Evolutionary conservation across 2,329 filamentous ascomycete genomes (phyloP).

Genomic region (Colletotrichum tropicale): DNA sequence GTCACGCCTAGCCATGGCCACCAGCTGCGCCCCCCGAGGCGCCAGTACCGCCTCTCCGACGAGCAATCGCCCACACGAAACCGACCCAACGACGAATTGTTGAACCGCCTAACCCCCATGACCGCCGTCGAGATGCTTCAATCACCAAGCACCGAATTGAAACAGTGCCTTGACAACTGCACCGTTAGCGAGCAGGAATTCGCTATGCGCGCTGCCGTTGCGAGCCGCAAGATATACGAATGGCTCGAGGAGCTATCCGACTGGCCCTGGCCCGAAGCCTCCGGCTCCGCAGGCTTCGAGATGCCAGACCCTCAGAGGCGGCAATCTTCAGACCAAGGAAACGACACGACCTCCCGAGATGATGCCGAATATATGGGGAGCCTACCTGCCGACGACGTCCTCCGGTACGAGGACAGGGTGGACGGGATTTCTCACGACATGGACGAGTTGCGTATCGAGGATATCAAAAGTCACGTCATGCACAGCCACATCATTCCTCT

Average conservation of each 20-base stretch:
- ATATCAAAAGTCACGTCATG: slow-evolving; percentile 87
- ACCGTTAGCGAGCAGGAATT: slow-evolving; percentile 72
- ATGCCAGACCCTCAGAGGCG: slow-evolving; percentile 46
- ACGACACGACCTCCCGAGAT: slow-evolving; percentile 31
- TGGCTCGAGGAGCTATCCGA: slow-evolving; percentile 73
- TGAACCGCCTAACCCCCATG: slow-evolving; percentile 65
- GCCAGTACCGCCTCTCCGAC: slow-evolving; percentile 41
- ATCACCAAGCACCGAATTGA: slow-evolving; percentile 55
- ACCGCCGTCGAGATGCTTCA: slow-evolving; percentile 66
- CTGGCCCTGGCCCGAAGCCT: slow-evolving; percentile 61
- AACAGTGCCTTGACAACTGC: slow-evolving; percentile 65
- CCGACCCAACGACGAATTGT: slow-evolving; percentile 59
- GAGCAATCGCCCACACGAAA: slow-evolving; percentile 50
- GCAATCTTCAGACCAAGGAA: slow-evolving; percentile 34
- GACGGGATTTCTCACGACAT: slow-evolving; percentile 75
- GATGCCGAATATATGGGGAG: slow-evolving; percentile 68
- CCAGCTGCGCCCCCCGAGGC: slow-evolving; percentile 38
- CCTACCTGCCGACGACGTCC: slow-evolving; percentile 67
- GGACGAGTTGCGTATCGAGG: slow-evolving; percentile 76
- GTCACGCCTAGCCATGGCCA: slow-evolving; percentile 36
- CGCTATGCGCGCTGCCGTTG: slow-evolving; percentile 71
- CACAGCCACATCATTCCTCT: slow-evolving; percentile 75
- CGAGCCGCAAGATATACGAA: slow-evolving; percentile 72
- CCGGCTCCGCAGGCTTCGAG: slow-evolving; percentile 60
- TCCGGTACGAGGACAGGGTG: slow-evolving; percentile 73